Conservation (phyloP, 176 grass and related monocot genomes). For the Luzula sylvatica region DNA sequence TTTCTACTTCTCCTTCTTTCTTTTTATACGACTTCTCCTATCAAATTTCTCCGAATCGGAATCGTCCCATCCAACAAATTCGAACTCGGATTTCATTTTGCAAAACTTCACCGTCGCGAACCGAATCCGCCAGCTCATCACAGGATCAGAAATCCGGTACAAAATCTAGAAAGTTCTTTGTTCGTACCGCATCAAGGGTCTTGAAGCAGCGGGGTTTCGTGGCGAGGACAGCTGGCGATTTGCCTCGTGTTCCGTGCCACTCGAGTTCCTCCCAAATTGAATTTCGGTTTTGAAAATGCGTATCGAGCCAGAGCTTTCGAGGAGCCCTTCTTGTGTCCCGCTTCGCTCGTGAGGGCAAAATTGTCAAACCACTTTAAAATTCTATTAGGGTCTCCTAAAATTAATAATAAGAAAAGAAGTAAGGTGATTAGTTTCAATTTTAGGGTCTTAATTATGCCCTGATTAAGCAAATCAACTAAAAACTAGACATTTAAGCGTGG, state of each 20-base stretch:
- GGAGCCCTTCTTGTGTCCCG: constrained; percentile 65
- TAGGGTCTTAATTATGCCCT: no score
- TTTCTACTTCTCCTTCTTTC: constrained; percentile 50
- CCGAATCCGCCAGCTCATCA: constrained; percentile 67
- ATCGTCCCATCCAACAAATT: constrained; percentile 62
- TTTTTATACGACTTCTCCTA: no score
- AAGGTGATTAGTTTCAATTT: no score
- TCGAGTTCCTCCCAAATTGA: constrained; percentile 91
- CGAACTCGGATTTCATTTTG: constrained; percentile 51
- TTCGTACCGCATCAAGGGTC: constrained; percentile 74
- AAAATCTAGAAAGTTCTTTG: constrained; percentile 86
- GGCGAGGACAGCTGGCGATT: constrained; percentile 87
- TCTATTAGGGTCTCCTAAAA: constrained; percentile 46
- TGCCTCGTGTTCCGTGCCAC: constrained; percentile 87
- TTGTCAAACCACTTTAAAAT: constrained; percentile 77
- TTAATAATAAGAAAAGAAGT: constrained; percentile 28
- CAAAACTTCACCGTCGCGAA: constrained; percentile 79
- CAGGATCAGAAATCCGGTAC: constrained; percentile 87
- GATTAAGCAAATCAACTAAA: neutral
- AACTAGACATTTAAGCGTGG: no score
- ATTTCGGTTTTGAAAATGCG: constrained; percentile 77
- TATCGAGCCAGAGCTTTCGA: constrained; percentile 72
- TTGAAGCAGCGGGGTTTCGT: constrained; percentile 88
- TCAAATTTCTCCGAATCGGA: no score
- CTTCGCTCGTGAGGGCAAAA: constrained; percentile 58